phyloP scores from a whole-genome alignment of 306 rosid species.

The Corylus avellana region DNA sequence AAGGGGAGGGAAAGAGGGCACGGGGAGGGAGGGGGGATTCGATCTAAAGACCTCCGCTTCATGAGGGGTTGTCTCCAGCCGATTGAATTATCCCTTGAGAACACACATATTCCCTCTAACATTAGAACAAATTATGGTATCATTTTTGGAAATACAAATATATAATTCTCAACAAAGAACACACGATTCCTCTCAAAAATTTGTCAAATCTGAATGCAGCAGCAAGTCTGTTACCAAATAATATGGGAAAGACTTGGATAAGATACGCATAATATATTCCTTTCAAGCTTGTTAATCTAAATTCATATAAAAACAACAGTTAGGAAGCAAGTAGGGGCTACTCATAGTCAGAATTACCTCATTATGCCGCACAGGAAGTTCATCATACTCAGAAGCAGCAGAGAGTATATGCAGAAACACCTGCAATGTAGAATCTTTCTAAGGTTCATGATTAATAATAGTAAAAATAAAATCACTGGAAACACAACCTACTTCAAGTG shows the following conservation, averaged over 20 bases:
- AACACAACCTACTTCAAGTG: constrained; percentile 72
- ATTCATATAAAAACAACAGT: not conserved
- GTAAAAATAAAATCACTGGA: constrained; percentile 15
- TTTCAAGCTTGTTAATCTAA: not conserved
- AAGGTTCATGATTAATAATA: constrained; percentile 9
- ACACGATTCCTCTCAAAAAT: not conserved
- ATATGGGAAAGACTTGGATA: not conserved
- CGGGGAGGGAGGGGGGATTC: no score
- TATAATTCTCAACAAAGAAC: not conserved
- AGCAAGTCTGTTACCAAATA: not conserved
- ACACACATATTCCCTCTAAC: not conserved
- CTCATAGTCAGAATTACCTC: constrained; percentile 55
- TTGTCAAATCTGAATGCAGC: not conserved
- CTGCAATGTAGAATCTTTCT: constrained; percentile 35
- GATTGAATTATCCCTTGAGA: no score
- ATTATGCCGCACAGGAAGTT: constrained; percentile 94
- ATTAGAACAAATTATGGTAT: not conserved
- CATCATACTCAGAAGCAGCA: constrained; percentile 90
- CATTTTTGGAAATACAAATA: not conserved
- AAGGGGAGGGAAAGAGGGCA: no score
- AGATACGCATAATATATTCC: not conserved
- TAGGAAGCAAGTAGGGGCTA: not conserved
- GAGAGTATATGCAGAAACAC: constrained; percentile 87
- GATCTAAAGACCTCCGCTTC: no score
- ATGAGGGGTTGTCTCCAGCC: no score